These are phyloP conservation scores for Naganishia sp. DNA, from an alignment of 1,284 basidiomycete species.

Conservation along the genomic window DNA sequence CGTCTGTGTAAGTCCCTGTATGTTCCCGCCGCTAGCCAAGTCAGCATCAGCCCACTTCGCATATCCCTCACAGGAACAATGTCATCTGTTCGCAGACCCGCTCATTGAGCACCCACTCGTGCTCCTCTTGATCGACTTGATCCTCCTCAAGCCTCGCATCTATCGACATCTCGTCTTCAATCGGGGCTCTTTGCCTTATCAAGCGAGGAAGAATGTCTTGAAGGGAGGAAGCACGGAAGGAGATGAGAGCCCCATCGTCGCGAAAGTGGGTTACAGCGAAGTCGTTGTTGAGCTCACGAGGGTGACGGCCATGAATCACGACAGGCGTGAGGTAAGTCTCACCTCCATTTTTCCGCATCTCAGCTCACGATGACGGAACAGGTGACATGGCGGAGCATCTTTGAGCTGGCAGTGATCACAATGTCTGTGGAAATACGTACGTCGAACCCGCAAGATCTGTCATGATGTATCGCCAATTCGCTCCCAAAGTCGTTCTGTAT, in stretches of 20 bases:
- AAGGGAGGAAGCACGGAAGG: neutral
- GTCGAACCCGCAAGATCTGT: conserved; percentile 29
- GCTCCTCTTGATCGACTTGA: conserved; percentile 76
- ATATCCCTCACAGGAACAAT: conserved; percentile 57
- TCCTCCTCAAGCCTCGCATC: conserved; percentile 81
- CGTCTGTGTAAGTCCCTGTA: conserved; percentile 63
- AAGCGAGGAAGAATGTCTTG: conserved; percentile 25
- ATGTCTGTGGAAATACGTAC: conserved; percentile 32
- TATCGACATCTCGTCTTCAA: conserved; percentile 90
- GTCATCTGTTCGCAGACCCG: conserved; percentile 76
- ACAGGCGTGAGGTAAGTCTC: neutral
- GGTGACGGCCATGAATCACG: conserved; percentile 9
- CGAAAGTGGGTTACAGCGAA: neutral
- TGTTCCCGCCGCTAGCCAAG: neutral
- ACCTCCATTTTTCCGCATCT: neutral
- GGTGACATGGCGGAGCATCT: conserved; percentile 8
- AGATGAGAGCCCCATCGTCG: neutral
- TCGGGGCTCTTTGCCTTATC: conserved; percentile 64
- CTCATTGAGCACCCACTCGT: conserved; percentile 84
- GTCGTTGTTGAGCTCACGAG: neutral
- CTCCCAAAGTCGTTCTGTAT: conserved; percentile 9
- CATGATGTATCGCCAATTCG: neutral
- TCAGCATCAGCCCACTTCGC: too few relatives aligned
- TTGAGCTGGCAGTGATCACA: conserved; percentile 13
- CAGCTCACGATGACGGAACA: neutral